phyloP scores from a whole-genome alignment of 2,329 filamentous ascomycete genomes.

The Tolypocladium tropicale region DNA sequence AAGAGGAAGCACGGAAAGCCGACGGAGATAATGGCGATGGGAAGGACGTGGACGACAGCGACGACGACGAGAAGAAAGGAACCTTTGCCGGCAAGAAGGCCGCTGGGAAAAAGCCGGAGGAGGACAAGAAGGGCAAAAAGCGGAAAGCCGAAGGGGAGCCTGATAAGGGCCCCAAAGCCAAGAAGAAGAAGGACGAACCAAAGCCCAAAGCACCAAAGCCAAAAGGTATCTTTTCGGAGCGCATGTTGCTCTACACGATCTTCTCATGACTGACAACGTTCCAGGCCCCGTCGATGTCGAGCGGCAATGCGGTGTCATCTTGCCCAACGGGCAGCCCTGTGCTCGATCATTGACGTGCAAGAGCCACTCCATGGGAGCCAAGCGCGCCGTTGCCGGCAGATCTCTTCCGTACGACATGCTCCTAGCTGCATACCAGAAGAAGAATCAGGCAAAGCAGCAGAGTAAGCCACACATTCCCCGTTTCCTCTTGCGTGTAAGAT shows the following conservation, averaged over 20 bases:
- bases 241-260: neutral
- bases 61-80: slow-evolving; percentile 34
- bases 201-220: slow-evolving; percentile 76
- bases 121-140: slow-evolving; percentile 64
- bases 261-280: neutral
- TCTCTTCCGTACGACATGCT: slow-evolving; percentile 90
- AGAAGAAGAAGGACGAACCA: slow-evolving; percentile 91
- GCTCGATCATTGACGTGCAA: slow-evolving; percentile 88
- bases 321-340: slow-evolving; percentile 79
- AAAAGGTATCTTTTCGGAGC: slow-evolving; percentile 45
- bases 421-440: slow-evolving; percentile 82
- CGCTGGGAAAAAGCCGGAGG: slow-evolving; percentile 56
- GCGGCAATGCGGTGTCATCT: slow-evolving; percentile 79
- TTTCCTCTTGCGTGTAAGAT: neutral
- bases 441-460: slow-evolving; percentile 97
- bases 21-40: slow-evolving; percentile 37
- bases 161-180: slow-evolving; percentile 76
- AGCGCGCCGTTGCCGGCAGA: slow-evolving; percentile 76
- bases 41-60: slow-evolving; percentile 39
- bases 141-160: slow-evolving; percentile 64
- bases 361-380: slow-evolving; percentile 90
- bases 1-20: slow-evolving; percentile 43
- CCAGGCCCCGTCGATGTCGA: slow-evolving; percentile 83
- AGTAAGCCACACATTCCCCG: slow-evolving; percentile 45
- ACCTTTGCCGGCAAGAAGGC: slow-evolving; percentile 46